phyloP scores from a whole-genome alignment of 306 rosid genomes.

The Medicago arabica region DNA sequence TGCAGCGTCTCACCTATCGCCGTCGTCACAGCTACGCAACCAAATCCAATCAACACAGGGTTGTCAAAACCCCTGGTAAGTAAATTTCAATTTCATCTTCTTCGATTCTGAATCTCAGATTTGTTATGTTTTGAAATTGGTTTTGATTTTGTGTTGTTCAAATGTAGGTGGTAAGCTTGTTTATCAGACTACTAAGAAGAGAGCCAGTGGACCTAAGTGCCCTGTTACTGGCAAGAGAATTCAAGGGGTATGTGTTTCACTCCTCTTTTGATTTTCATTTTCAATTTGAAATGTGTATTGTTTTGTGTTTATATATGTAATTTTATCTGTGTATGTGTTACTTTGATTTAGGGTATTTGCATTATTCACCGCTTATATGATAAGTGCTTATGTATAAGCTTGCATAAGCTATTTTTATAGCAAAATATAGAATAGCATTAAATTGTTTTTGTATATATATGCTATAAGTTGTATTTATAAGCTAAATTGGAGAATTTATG shows the following conservation, averaged over 20 bases:
- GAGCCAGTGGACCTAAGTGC: conserved; percentile 80
- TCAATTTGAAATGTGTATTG: background rate
- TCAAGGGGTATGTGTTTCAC: conserved; percentile 61
- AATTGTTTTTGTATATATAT: no score
- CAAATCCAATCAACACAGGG: conserved; percentile 75
- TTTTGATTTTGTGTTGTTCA: background rate
- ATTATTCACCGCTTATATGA: no score
- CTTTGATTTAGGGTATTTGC: no score
- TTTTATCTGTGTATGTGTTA: background rate
- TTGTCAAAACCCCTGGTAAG: conserved; percentile 77
- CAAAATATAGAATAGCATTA: no score
- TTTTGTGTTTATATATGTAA: background rate
- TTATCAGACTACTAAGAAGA: conserved; percentile 78
- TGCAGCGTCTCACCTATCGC: conserved; percentile 79
- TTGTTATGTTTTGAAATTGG: background rate
- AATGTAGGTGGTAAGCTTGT: conserved; percentile 74
- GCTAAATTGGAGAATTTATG: no score
- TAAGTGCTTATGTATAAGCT: no score
- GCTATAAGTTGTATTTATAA: no score
- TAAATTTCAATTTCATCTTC: no score
- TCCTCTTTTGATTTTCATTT: background rate
- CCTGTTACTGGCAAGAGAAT: conserved; percentile 85
- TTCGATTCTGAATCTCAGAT: background rate
- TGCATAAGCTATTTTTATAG: no score
- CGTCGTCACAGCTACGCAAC: conserved; percentile 79